Evolutionary conservation across 2,329 filamentous ascomycete species (phyloP).

Genomic region (Colletotrichum gigasporum): DNA sequence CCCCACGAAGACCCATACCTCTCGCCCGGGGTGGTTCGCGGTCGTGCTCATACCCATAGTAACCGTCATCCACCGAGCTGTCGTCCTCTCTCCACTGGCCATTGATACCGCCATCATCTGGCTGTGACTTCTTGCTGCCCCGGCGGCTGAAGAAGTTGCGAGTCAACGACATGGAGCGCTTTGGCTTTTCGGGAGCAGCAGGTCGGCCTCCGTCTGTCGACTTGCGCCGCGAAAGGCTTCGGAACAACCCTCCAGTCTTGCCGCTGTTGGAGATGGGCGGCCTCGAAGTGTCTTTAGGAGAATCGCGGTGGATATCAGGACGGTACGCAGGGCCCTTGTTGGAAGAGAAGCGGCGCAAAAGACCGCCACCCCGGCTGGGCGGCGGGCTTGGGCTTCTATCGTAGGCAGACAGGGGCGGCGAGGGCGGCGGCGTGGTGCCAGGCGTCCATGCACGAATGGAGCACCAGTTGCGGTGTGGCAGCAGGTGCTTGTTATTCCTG

Average conservation of each 20-base stretch:
- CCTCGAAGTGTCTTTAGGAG: conserved; percentile 50
- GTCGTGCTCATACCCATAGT: conserved; percentile 33
- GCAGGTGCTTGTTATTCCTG: conserved; percentile 88
- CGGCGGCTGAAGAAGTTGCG: conserved; percentile 53
- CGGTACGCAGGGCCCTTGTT: conserved; percentile 46
- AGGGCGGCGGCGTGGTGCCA: conserved; percentile 76
- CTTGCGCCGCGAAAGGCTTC: conserved; percentile 50
- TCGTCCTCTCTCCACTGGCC: conserved; percentile 60
- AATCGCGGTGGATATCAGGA: conserved; percentile 45
- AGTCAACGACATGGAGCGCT: conserved; percentile 70
- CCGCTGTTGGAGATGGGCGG: conserved; percentile 57
- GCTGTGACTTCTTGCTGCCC: conserved; percentile 49
- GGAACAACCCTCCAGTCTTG: conserved; percentile 36
- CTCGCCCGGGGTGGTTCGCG: conserved; percentile 26
- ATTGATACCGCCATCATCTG: conserved; percentile 64
- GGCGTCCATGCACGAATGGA: conserved; percentile 87
- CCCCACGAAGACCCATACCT: conserved; percentile 47
- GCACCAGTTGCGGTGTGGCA: conserved; percentile 96
- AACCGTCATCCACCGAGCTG: conserved; percentile 32
- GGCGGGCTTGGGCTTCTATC: conserved; percentile 53
- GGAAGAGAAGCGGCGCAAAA: conserved; percentile 57
- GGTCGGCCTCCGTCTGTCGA: conserved; percentile 48
- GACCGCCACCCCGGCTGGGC: conserved; percentile 42
- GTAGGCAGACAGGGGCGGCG: conserved; percentile 65
- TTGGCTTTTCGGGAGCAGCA: conserved; percentile 50